Percentiles rank a stretch among this genome's conserved stretches.
These are phyloP conservation scores for Penicillium arizonense DNA, from an alignment of 495 filamentous ascomycete species.

Conservation along the genomic window DNA sequence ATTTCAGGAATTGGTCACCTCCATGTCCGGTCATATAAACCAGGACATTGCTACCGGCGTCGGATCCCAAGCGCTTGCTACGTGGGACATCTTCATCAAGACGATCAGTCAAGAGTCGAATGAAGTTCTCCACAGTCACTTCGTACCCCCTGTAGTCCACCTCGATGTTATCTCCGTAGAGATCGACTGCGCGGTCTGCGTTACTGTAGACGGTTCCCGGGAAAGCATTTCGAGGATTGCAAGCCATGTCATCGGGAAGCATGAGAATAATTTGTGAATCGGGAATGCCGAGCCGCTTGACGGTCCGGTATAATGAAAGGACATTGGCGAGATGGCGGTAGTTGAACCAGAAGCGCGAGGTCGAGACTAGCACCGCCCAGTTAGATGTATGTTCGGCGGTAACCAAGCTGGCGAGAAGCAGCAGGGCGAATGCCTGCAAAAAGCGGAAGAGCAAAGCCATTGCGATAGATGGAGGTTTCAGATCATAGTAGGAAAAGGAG, in stretches of 20 bases:
- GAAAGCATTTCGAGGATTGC: conserved; percentile 97
- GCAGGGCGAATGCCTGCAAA: conserved; percentile 37
- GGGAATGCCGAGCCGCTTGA: conserved; percentile 95
- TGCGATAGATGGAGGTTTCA: conserved; percentile 10
- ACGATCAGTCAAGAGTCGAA: conserved; percentile 89
- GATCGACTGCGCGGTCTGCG: conserved; percentile 88
- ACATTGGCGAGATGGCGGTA: conserved; percentile 98
- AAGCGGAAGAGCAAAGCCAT: conserved; percentile 31
- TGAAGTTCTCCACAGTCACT: conserved; percentile 98
- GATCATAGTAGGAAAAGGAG: conserved; percentile 15
- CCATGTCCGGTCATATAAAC: conserved; percentile 99
- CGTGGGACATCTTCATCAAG: conserved; percentile 90
- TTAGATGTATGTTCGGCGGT: conserved; percentile 89
- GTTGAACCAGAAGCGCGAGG: conserved; percentile 99
- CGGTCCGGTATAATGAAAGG: conserved; percentile 94
- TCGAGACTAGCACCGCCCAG: conserved; percentile 96
- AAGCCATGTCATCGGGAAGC: conserved; percentile 99
- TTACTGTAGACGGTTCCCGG: conserved; percentile 98
- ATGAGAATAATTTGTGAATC: conserved; percentile 99
- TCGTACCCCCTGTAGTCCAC: conserved; percentile 98
- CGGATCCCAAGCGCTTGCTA: conserved; percentile 87
- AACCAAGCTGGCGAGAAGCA: conserved; percentile 42
- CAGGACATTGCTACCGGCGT: conserved; percentile 91
- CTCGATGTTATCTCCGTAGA: conserved; percentile 98
- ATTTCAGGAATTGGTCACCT: conserved; percentile 98